Base-by-base conservation (phyloP, 164 flowering plant genomes). In the Chimonanthus praecox region DNA sequence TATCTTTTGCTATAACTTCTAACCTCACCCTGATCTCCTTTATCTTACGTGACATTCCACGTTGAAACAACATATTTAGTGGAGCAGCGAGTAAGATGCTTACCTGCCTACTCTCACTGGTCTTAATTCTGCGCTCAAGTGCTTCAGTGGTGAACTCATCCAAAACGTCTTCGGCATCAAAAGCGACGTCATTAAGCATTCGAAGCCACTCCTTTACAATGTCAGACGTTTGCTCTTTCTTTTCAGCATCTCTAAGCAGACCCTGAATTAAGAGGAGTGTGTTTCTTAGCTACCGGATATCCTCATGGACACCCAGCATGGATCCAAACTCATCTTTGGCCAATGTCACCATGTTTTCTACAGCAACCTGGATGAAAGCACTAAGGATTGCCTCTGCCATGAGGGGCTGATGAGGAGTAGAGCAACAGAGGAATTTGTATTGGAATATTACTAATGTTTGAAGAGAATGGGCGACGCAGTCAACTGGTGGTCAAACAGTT, bases 111-210 rank as follows among this genome's bases (percentile, higher is more conserved):
- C 48, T 65, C 68, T 65, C 15, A 11, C 4, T 4, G 15, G 48
- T 45, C 45, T 10, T 18, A 65, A 65, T 45, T 43, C 20, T 15
- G 68, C 68, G n/a, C 18, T 7, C n/a, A 7, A 33, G 49, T 43
- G 68, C 49, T 44, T 65, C 16, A 13, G 20, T 49, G 9, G 4
- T 18, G 18, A 64, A 63, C 13, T 72, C 74, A 11, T 72, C 74
- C 47, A 72, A 47, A 5, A 72, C 20, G 54, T 72, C 74, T 8
- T 72, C 74, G 4, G 66, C 69, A 20, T 72, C 74, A 43, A 47
- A 72, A 10, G 74, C 68, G 11, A 64, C 68, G 49, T 72, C 60
- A 47, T 49, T 20, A 13, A 72, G 68, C 68, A 33, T 62, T 20
- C 51, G 50, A 18, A 64, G 45, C 74, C 74, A 72, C 20, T 47